Evolutionary conservation across 768 basidiomycete species (phyloP).

Genomic region (Kwoniella europaea): DNA sequence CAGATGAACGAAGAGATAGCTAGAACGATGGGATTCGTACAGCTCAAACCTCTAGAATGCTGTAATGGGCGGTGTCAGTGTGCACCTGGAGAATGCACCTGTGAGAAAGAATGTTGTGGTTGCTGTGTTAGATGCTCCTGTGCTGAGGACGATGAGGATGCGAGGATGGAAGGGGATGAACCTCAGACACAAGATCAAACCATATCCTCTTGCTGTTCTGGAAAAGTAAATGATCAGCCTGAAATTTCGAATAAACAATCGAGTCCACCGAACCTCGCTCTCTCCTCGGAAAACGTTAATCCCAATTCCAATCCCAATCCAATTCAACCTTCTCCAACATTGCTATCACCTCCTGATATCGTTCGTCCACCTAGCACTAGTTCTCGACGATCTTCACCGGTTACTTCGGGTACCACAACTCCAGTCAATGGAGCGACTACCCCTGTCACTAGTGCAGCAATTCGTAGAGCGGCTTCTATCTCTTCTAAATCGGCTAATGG

Average conservation of each 20-base stretch:
- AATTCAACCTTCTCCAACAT: slow-evolving; percentile 13
- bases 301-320: background rate
- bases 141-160: slow-evolving; percentile 40
- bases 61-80: slow-evolving; percentile 58
- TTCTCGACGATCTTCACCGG: slow-evolving; percentile 13
- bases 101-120: slow-evolving; percentile 57
- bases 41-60: slow-evolving; percentile 57
- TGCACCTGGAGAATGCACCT: slow-evolving; percentile 53
- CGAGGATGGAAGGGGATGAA: slow-evolving; percentile 13
- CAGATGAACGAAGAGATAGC: slow-evolving; percentile 45
- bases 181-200: background rate
- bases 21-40: slow-evolving; percentile 40
- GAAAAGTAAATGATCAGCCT: slow-evolving; percentile 3
- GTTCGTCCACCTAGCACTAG: background rate
- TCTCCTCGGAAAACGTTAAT: background rate
- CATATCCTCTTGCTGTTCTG: slow-evolving; percentile 9
- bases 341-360: slow-evolving; percentile 19
- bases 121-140: slow-evolving; percentile 55
- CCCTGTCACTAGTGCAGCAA: background rate
- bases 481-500: slow-evolving; percentile 12
- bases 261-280: background rate
- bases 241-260: background rate
- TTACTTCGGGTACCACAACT: background rate
- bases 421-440: background rate
- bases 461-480: slow-evolving; percentile 28